Percentiles rank a stretch among this genome's conserved stretches.
Conservation (phyloP, 371 early-diverging fungal genomes). For the Lichtheimia hyalospora region DNA sequence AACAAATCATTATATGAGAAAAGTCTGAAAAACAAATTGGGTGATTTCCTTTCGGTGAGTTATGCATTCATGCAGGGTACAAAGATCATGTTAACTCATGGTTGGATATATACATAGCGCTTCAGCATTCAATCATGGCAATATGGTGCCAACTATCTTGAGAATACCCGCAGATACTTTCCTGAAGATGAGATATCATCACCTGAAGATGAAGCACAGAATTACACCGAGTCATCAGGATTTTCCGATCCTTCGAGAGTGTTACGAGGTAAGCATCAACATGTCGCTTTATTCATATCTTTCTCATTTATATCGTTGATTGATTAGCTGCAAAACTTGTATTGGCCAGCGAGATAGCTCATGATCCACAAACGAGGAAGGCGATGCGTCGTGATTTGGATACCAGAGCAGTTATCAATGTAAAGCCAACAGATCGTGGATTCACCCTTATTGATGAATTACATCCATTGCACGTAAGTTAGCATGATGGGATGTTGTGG, state of each 20-base stretch:
- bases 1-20: conserved; percentile 37
- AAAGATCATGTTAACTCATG: neutral
- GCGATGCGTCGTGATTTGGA: conserved; percentile 78
- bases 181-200: conserved; percentile 52
- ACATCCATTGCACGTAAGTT: conserved; percentile 68
- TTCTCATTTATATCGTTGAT: neutral
- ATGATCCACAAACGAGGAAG: conserved; percentile 84
- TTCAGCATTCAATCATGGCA: conserved; percentile 65
- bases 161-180: conserved; percentile 53
- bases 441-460: conserved; percentile 70
- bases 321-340: conserved; percentile 64
- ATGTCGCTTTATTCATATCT: conserved; percentile 1
- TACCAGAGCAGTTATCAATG: conserved; percentile 66
- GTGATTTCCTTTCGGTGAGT: conserved; percentile 56
- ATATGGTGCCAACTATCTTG: conserved; percentile 67
- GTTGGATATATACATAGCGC: conserved; percentile 2
- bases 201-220: conserved; percentile 66
- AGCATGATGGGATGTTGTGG: neutral
- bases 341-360: conserved; percentile 75
- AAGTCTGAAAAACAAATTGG: conserved; percentile 48
- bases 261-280: conserved; percentile 8
- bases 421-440: conserved; percentile 86
- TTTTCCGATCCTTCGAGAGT: conserved; percentile 44
- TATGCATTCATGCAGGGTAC: neutral
- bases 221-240: conserved; percentile 44